phyloP scores from a whole-genome alignment of 495 filamentous ascomycete genomes.

The Entonaema liquescens region DNA sequence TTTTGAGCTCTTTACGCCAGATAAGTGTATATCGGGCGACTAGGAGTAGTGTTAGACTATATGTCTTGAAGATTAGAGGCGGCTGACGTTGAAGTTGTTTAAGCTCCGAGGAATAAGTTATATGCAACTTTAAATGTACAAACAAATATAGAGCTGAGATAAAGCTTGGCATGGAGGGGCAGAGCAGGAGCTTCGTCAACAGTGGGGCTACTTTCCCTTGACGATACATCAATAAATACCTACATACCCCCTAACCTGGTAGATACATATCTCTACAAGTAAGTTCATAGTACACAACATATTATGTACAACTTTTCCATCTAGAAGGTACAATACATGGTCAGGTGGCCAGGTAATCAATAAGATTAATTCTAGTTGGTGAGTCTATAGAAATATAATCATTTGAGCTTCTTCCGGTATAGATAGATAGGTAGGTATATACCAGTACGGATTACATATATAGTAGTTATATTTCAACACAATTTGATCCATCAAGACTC shows the following conservation, averaged over 20 bases:
- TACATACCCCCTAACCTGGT: too few relatives aligned
- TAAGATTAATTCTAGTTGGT: too few relatives aligned
- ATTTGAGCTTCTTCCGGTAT: too few relatives aligned
- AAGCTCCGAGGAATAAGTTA: conserved; percentile 1
- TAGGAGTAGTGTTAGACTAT: background rate
- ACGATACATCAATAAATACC: background rate
- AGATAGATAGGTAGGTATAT: too few relatives aligned
- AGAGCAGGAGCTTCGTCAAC: conserved; percentile 13
- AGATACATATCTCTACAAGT: too few relatives aligned
- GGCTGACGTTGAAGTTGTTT: background rate
- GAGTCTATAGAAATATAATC: too few relatives aligned
- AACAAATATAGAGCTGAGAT: background rate
- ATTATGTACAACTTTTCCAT: too few relatives aligned
- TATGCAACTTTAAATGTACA: too few relatives aligned
- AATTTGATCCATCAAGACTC: background rate
- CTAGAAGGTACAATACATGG: too few relatives aligned
- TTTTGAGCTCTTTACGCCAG: background rate
- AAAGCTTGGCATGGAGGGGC: conserved; percentile 16
- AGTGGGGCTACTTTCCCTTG: conserved; percentile 13
- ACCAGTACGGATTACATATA: background rate
- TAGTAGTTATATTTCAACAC: too few relatives aligned
- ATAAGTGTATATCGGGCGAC: background rate
- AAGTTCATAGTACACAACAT: too few relatives aligned
- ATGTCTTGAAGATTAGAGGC: background rate
- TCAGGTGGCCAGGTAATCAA: too few relatives aligned